These are phyloP conservation scores for Penicillium daleae DNA, from an alignment of 495 filamentous ascomycete species.

Conservation along the genomic window DNA sequence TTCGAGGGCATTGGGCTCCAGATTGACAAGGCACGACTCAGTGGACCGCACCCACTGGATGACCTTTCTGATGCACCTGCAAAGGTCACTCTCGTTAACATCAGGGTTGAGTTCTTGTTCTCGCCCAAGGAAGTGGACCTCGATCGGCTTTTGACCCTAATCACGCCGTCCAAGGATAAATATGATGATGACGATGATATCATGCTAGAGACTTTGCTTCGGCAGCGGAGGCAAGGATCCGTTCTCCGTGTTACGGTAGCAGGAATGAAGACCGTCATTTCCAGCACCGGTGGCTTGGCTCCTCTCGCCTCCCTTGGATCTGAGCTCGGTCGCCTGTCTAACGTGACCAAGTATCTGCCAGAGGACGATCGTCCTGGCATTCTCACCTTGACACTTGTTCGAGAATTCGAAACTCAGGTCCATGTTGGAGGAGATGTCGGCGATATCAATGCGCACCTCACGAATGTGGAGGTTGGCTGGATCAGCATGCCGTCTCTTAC, in stretches of 20 bases:
- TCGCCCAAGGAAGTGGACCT: slow-evolving; percentile 79
- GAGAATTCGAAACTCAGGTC: slow-evolving; percentile 59
- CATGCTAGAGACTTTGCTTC: slow-evolving; percentile 85
- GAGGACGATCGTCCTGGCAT: slow-evolving; percentile 94
- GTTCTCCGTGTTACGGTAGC: slow-evolving; percentile 73
- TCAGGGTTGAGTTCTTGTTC: slow-evolving; percentile 73
- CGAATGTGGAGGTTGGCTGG: slow-evolving; percentile 73
- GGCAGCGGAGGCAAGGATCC: slow-evolving; percentile 89
- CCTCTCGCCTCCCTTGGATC: slow-evolving; percentile 70
- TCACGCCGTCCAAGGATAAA: slow-evolving; percentile 89
- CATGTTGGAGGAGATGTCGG: slow-evolving; percentile 70
- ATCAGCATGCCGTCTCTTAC: slow-evolving; percentile 82
- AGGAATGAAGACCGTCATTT: slow-evolving; percentile 59
- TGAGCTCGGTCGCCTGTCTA: slow-evolving; percentile 80
- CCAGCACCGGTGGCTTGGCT: slow-evolving; percentile 61
- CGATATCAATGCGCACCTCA: slow-evolving; percentile 55
- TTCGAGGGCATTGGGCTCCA: slow-evolving; percentile 68
- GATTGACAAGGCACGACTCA: slow-evolving; percentile 73
- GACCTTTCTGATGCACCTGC: slow-evolving; percentile 54
- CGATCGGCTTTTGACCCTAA: slow-evolving; percentile 76
- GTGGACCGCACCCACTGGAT: slow-evolving; percentile 64
- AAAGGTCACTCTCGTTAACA: slow-evolving; percentile 59
- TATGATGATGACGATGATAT: slow-evolving; percentile 95
- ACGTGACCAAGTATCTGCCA: slow-evolving; percentile 90
- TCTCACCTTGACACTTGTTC: slow-evolving; percentile 71